Evolutionary conservation across 2,329 filamentous ascomycete species (phyloP).

Genomic region (Clonostachys chloroleuca): DNA sequence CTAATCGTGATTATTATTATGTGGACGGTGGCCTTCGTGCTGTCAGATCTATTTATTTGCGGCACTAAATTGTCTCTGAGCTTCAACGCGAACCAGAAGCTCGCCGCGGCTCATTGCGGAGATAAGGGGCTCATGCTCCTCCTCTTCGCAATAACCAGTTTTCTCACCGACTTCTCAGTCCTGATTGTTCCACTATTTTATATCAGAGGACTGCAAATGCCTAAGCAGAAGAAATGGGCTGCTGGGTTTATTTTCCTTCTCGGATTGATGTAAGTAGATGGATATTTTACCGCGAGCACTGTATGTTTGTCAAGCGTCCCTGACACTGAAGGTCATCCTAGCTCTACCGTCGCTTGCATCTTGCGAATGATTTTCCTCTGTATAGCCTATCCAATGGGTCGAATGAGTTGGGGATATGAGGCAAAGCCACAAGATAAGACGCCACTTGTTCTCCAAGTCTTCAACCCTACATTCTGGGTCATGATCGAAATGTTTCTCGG

Average conservation of each 20-base stretch:
- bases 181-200: conserved; percentile 2
- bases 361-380: conserved; percentile 5
- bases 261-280: conserved; percentile 3
- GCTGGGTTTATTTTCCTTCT: conserved; percentile 2
- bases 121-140: conserved; percentile 5
- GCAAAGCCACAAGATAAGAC: not conserved
- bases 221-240: conserved; percentile 5
- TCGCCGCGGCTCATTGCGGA: conserved; percentile 1
- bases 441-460: conserved; percentile 5
- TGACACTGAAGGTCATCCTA: not conserved
- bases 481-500: conserved; percentile 5
- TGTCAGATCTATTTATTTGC: conserved; percentile 4
- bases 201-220: conserved; percentile 4
- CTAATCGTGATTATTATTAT: conserved; percentile 2
- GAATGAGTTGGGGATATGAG: conserved; percentile 4
- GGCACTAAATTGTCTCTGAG: conserved; percentile 1
- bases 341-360: conserved; percentile 3
- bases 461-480: conserved; percentile 6
- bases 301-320: not conserved
- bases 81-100: conserved; percentile 1
- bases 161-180: conserved; percentile 4
- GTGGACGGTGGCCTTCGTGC: conserved; percentile 2
- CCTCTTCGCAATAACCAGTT: conserved; percentile 6
- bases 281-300: no score
- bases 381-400: conserved; percentile 3